Evolutionary conservation across 2,329 filamentous ascomycete genomes (phyloP).

Genomic region (Endocalyx cinctus): DNA sequence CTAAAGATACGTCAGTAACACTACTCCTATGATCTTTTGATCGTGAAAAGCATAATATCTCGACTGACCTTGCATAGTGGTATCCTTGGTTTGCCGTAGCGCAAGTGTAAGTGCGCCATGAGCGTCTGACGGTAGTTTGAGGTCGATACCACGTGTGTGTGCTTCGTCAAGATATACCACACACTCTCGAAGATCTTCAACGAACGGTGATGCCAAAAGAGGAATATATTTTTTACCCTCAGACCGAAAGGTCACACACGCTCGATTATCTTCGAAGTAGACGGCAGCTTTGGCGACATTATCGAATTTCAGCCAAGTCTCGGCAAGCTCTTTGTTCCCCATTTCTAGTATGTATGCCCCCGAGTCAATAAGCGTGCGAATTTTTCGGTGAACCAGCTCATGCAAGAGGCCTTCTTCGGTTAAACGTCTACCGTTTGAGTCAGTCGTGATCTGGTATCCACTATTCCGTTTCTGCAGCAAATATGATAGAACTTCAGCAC

Average conservation of each 20-base stretch:
- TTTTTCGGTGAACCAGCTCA: constrained; percentile 28
- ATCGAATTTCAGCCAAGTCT: too few species aligned
- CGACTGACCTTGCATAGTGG: constrained; percentile 54
- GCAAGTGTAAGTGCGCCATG: constrained; percentile 53
- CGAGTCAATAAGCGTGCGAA: too few species aligned
- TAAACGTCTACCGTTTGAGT: constrained; percentile 28
- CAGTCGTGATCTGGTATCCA: constrained; percentile 33
- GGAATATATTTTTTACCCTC: constrained; percentile 29
- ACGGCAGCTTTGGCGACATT: too few species aligned
- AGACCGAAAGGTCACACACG: constrained; percentile 37
- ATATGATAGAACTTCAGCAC: constrained; percentile 57
- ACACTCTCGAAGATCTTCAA: constrained; percentile 44
- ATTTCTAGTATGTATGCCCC: too few species aligned
- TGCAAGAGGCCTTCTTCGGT: constrained; percentile 41
- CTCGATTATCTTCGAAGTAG: constrained; percentile 41
- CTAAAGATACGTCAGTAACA: constrained; percentile 27
- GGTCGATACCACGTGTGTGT: constrained; percentile 57
- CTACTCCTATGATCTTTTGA: neutral
- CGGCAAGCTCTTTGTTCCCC: too few species aligned
- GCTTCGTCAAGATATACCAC: constrained; percentile 56
- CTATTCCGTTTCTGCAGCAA: constrained; percentile 50
- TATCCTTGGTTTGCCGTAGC: constrained; percentile 54
- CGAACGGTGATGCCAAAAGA: constrained; percentile 49
- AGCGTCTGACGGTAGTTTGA: constrained; percentile 47
- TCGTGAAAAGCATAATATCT: neutral